Conservation (phyloP, 139 green algal genomes). For the Microglena sp. region DNA sequence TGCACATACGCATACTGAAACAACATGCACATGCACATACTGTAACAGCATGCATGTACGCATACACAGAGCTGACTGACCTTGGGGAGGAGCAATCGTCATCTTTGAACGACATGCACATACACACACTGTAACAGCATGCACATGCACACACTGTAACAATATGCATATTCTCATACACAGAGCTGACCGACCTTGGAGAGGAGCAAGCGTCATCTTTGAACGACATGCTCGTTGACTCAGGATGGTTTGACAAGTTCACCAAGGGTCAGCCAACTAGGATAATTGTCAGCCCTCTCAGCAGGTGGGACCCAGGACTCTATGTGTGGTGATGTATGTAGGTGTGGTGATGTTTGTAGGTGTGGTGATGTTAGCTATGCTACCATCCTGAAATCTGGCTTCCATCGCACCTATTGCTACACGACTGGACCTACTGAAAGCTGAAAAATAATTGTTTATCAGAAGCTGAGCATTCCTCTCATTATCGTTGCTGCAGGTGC, state of each 20-base stretch:
- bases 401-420: no score
- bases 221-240: conserved; percentile 36
- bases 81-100: conserved; percentile 33
- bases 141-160: no score
- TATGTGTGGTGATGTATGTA: neutral
- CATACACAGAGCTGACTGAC: conserved; percentile 28
- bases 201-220: conserved; percentile 33
- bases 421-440: no score
- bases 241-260: conserved; percentile 35
- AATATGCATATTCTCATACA: neutral
- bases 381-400: no score
- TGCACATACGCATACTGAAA: no score
- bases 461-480: no score
- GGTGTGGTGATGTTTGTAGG: no score
- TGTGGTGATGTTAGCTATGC: no score
- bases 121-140: no score
- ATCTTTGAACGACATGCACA: conserved; percentile 40
- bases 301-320: conserved; percentile 24
- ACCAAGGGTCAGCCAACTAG: conserved; percentile 21
- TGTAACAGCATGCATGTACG: neutral
- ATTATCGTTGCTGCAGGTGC: conserved; percentile 40
- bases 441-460: no score
- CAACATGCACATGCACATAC: no score
- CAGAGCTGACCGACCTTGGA: conserved; percentile 48
- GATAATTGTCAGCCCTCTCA: conserved; percentile 41